A percentile compares a stretch with the other conserved stretches of the same genome.
Evolutionary conservation across 768 basidiomycete genomes (phyloP).

Genomic region (Cystobasidium tubakii): DNA sequence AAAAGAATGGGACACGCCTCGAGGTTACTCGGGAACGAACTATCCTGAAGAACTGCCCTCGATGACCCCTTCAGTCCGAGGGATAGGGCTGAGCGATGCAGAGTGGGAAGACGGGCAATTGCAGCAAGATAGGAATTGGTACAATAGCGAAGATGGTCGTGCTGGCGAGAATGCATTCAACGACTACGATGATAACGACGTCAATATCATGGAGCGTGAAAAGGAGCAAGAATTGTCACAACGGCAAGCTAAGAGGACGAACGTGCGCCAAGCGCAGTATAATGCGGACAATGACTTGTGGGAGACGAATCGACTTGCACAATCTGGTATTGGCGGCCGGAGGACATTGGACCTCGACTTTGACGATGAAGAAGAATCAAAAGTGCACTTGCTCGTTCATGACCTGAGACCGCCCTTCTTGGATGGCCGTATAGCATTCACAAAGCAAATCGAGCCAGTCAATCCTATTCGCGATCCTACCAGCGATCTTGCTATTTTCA

Average conservation of each 20-base stretch:
- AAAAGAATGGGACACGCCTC: slow-evolving; percentile 46
- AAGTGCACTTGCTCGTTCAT: slow-evolving; percentile 92
- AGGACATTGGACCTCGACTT: slow-evolving; percentile 66
- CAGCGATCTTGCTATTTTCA: slow-evolving; percentile 90
- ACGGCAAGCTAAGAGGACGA: slow-evolving; percentile 63
- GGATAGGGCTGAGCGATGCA: slow-evolving; percentile 46
- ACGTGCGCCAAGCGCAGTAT: slow-evolving; percentile 92
- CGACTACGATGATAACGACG: slow-evolving; percentile 75
- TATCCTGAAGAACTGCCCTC: slow-evolving; percentile 38
- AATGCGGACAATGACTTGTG: slow-evolving; percentile 97
- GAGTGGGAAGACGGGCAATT: slow-evolving; percentile 99
- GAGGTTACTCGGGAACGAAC: slow-evolving; percentile 42
- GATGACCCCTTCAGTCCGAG: slow-evolving; percentile 35
- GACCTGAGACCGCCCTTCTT: slow-evolving; percentile 96
- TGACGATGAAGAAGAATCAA: slow-evolving; percentile 75
- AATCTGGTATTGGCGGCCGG: slow-evolving; percentile 80
- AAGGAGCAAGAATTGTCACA: slow-evolving; percentile 49
- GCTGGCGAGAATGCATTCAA: slow-evolving; percentile 87
- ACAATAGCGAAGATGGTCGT: slow-evolving; percentile 73
- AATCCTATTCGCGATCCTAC: slow-evolving; percentile 91
- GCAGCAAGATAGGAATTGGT: slow-evolving; percentile 89
- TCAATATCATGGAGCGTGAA: slow-evolving; percentile 38
- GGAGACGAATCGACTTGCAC: slow-evolving; percentile 97
- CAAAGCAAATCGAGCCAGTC: slow-evolving; percentile 92
- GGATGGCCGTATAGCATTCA: slow-evolving; percentile 91